A percentile compares a stretch with the other conserved stretches of the same genome.
Evolutionary conservation across 139 green algal genomes (phyloP).

Genomic region (Chlorella sp.): DNA sequence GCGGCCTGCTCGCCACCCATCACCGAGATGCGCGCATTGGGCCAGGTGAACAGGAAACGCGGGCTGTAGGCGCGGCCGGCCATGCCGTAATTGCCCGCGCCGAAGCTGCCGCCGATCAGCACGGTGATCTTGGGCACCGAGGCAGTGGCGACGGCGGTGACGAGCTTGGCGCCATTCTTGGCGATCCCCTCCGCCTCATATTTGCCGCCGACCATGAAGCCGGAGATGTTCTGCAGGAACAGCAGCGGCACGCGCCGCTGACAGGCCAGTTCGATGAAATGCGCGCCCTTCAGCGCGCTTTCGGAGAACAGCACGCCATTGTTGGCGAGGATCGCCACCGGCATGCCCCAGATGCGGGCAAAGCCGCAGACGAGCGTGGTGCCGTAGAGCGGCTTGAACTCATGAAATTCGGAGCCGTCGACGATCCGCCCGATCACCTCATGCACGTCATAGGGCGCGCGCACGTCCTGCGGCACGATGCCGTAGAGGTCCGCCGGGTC

Average conservation of each 20-base stretch:
- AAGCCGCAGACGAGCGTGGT: slow-evolving; percentile 91
- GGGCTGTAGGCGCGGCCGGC: slow-evolving; percentile 93
- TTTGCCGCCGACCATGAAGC: slow-evolving; percentile 89
- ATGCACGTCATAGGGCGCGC: slow-evolving; percentile 77
- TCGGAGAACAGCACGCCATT: slow-evolving; percentile 91
- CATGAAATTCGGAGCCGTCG: slow-evolving; percentile 88
- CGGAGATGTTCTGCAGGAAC: slow-evolving; percentile 89
- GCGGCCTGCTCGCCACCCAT: slow-evolving; percentile 93
- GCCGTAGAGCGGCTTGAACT: slow-evolving; percentile 94
- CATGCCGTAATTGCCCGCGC: slow-evolving; percentile 98
- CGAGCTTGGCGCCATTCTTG: slow-evolving; percentile 97
- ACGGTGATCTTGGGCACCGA: slow-evolving; percentile 94
- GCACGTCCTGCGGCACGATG: slow-evolving; percentile 69
- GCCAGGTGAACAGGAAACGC: slow-evolving; percentile 96
- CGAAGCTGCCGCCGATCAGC: slow-evolving; percentile 88
- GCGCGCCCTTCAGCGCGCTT: slow-evolving; percentile 87
- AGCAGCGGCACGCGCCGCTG: slow-evolving; percentile 90
- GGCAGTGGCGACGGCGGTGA: slow-evolving; percentile 89
- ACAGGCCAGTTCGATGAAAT: slow-evolving; percentile 81
- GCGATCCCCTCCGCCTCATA: slow-evolving; percentile 95
- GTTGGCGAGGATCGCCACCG: slow-evolving; percentile 93
- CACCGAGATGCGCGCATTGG: slow-evolving; percentile 88
- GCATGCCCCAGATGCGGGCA: slow-evolving; percentile 73
- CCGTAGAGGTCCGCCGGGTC: not conserved
- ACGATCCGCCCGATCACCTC: slow-evolving; percentile 79